phyloP scores from a whole-genome alignment of 2,329 filamentous ascomycete species.

The Cercospora sp. region DNA sequence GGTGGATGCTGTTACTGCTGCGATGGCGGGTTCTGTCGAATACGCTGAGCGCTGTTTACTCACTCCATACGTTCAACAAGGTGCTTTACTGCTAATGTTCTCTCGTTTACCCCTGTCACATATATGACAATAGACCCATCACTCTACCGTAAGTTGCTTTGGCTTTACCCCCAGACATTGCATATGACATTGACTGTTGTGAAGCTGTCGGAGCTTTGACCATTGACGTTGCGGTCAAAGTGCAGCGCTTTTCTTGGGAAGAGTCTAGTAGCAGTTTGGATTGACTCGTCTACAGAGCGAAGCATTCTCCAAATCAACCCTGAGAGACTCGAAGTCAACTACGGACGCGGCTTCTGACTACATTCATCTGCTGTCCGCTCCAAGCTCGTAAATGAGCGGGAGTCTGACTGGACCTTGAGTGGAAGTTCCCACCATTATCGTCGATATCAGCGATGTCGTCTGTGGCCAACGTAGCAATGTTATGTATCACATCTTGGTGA shows the following conservation, averaged over 20 bases:
- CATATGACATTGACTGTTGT: too few relatives aligned
- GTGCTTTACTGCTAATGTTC: conserved; percentile 7
- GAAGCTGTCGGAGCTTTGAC: background rate
- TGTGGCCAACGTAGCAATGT: background rate
- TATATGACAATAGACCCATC: too few relatives aligned
- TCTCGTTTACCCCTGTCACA: background rate
- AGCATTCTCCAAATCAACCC: background rate
- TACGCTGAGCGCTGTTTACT: conserved; percentile 7
- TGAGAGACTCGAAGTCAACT: too few relatives aligned
- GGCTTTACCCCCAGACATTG: too few relatives aligned
- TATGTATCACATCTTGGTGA: background rate
- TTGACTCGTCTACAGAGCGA: background rate
- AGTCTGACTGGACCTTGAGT: background rate
- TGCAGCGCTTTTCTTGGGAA: too few relatives aligned
- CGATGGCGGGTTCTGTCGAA: conserved; percentile 9
- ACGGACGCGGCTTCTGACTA: background rate
- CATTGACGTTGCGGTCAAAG: background rate
- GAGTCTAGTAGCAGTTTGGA: background rate
- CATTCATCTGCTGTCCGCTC: background rate
- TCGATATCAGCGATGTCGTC: background rate
- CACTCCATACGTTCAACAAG: conserved; percentile 11
- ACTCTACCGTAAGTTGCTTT: too few relatives aligned
- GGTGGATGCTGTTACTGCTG: conserved; percentile 11
- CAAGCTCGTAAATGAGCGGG: background rate
- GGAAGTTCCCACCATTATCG: background rate